Percentiles rank a stretch among this genome's conserved stretches.
Conservation (phyloP, 2,329 filamentous ascomycete species). For the Beauveria asiatica region DNA sequence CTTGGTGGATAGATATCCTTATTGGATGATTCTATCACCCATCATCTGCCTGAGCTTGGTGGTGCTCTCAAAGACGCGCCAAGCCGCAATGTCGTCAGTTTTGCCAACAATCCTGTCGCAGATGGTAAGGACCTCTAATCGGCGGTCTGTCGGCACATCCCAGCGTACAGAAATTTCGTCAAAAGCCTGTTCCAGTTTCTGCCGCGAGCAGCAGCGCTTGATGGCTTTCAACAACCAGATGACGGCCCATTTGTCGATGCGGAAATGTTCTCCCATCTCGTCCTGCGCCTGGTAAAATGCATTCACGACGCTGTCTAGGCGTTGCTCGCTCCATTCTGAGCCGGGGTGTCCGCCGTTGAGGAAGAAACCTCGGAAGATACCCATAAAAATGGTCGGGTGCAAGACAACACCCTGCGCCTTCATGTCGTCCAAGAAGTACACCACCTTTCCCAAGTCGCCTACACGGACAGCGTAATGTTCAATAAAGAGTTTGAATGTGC, state of each 20-base stretch:
- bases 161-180: constrained; percentile 39
- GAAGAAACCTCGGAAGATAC: constrained; percentile 75
- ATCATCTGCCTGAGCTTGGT: neutral
- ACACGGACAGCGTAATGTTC: constrained; percentile 60
- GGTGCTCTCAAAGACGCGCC: constrained; percentile 2
- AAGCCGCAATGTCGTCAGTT: neutral
- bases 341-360: constrained; percentile 56
- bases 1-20: neutral
- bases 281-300: constrained; percentile 53
- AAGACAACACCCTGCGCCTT: constrained; percentile 56
- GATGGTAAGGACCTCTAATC: neutral
- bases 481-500: constrained; percentile 73
- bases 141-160: constrained; percentile 16
- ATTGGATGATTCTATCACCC: neutral
- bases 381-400: constrained; percentile 68
- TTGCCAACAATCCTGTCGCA: constrained; percentile 8
- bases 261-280: constrained; percentile 34
- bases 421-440: constrained; percentile 74
- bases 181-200: constrained; percentile 47
- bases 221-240: constrained; percentile 57
- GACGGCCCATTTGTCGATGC: constrained; percentile 52
- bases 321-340: constrained; percentile 62
- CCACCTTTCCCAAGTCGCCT: constrained; percentile 65
- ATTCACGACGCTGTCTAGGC: constrained; percentile 60
- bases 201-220: constrained; percentile 44